These are phyloP conservation scores for Dioscorea zingiberensis DNA, from an alignment of 106 monocot species.

Conservation along the genomic window DNA sequence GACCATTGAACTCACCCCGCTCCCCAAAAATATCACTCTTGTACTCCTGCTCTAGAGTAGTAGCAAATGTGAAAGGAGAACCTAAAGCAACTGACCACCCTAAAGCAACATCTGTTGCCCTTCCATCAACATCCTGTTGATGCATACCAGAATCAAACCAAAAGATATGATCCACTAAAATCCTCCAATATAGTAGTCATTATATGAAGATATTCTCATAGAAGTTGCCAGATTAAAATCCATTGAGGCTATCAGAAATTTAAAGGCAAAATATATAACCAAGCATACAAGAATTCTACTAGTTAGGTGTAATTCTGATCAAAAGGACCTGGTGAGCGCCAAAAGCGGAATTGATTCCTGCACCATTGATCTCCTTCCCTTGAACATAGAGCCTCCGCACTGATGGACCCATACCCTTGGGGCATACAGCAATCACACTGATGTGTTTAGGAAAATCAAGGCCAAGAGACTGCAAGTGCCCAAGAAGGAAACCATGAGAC, in stretches of 20 bases:
- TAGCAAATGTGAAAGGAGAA: constrained; percentile 94
- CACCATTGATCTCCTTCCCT: constrained; percentile 87
- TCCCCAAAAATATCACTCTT: constrained; percentile 99
- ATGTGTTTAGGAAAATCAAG: constrained; percentile 82
- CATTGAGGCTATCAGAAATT: too few relatives aligned
- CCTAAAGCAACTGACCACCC: constrained; percentile 91
- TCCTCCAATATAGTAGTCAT: too few relatives aligned
- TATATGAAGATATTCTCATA: too few relatives aligned
- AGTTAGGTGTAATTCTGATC: too few relatives aligned
- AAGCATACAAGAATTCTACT: too few relatives aligned
- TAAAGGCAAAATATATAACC: too few relatives aligned
- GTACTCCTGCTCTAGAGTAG: constrained; percentile 92
- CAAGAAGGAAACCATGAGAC: constrained; percentile 90
- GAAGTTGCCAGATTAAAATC: too few relatives aligned
- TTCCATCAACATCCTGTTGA: constrained; percentile 74
- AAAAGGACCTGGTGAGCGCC: constrained; percentile 66
- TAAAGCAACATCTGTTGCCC: constrained; percentile 84
- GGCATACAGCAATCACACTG: constrained; percentile 86
- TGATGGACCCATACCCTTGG: constrained; percentile 93
- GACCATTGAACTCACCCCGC: constrained; percentile 34
- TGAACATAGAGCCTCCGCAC: constrained; percentile 87
- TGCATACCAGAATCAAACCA: too few relatives aligned
- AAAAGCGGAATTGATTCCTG: constrained; percentile 89
- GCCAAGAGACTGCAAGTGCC: constrained; percentile 67
- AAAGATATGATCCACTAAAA: too few relatives aligned